Evolutionary conservation across 2,329 filamentous ascomycete genomes (phyloP).

Genomic region (Kalmusia sp.): DNA sequence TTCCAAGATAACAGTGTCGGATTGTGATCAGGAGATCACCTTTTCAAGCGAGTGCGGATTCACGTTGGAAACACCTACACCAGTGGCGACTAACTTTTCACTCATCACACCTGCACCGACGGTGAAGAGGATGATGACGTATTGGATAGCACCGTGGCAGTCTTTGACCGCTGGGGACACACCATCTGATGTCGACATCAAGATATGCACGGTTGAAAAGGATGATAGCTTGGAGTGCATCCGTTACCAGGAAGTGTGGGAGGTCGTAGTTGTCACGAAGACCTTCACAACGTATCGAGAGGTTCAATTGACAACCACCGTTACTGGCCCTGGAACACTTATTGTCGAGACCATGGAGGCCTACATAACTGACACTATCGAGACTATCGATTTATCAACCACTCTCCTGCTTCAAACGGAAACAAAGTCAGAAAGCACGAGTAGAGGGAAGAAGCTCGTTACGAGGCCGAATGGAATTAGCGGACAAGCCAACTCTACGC

Average conservation of each 20-base stretch:
- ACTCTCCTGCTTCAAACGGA: slow-evolving; percentile 46
- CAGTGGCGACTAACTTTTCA: slow-evolving; percentile 22
- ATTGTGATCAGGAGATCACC: slow-evolving; percentile 54
- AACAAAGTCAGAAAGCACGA: slow-evolving; percentile 44
- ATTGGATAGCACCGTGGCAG: slow-evolving; percentile 54
- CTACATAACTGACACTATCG: slow-evolving; percentile 47
- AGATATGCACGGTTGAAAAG: slow-evolving; percentile 48
- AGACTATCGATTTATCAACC: slow-evolving; percentile 49
- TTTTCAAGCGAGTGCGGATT: slow-evolving; percentile 56
- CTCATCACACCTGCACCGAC: slow-evolving; percentile 48
- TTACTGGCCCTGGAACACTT: slow-evolving; percentile 40
- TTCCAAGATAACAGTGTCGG: slow-evolving; percentile 49
- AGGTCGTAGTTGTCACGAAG: slow-evolving; percentile 47
- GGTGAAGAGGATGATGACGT: slow-evolving; percentile 50
- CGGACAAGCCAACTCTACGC: slow-evolving; percentile 17
- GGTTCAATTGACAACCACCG: slow-evolving; percentile 50
- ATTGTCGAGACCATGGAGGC: slow-evolving; percentile 50
- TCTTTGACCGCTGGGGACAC: slow-evolving; percentile 47
- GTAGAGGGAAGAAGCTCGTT: slow-evolving; percentile 23
- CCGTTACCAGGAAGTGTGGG: slow-evolving; percentile 52
- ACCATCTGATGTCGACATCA: slow-evolving; percentile 50
- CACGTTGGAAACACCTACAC: slow-evolving; percentile 47
- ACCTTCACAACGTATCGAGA: slow-evolving; percentile 43
- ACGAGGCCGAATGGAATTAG: slow-evolving; percentile 12
- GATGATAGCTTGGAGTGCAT: slow-evolving; percentile 49